Base-by-base conservation (phyloP, 1,284 basidiomycete genomes). In the Microstroma glucosiphilum region DNA sequence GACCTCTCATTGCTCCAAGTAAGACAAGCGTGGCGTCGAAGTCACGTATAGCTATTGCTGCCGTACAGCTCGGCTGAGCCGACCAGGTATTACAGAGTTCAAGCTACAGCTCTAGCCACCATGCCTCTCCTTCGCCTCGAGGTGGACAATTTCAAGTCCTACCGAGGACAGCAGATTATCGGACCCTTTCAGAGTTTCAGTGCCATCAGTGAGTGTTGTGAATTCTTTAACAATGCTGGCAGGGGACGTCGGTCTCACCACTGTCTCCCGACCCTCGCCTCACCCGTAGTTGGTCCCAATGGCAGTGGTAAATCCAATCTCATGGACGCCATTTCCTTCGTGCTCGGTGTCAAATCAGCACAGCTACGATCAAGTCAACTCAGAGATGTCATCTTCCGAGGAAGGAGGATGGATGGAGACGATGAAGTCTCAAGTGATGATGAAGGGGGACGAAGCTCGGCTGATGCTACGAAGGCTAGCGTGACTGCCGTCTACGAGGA, bases 261-360 rank as follows among this genome's bases (percentile, higher is more conserved):
- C 17, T 30, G 41, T 46, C 42, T 40, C 37, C n/a, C 53, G 9
- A 12, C 41, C 30, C 30, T 58, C n/a, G n/a, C 43, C 1, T 37
- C 30, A 4, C 30, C 9, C 9, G 26, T 41, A 53, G 25, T 79
- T 72, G 96, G 96, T 25, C 94, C 96, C 53, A 98, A 99, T 88
- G 96, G 96, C 62, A 92, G 93, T 2, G 96, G 96, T 68, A 98
- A 99, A 80, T 94, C 91, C 41, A 99, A 99, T 80, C 86, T 98
- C 67, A 98, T 98, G 96, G 96, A 99, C 80, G 96, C 96, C 61
- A 96, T 99, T 71, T 98, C 96, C 1, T 98, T 98, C 79, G 96
- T 98, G 6, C 87, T 99, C 9, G 94, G 96, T 40, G 89, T 98
- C 56, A 92, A 93, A 82, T 92, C 90, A 61, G 89, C 88, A 1